Conservation (phyloP, 129 eudicot genomes). For the Helianthus annuus region DNA sequence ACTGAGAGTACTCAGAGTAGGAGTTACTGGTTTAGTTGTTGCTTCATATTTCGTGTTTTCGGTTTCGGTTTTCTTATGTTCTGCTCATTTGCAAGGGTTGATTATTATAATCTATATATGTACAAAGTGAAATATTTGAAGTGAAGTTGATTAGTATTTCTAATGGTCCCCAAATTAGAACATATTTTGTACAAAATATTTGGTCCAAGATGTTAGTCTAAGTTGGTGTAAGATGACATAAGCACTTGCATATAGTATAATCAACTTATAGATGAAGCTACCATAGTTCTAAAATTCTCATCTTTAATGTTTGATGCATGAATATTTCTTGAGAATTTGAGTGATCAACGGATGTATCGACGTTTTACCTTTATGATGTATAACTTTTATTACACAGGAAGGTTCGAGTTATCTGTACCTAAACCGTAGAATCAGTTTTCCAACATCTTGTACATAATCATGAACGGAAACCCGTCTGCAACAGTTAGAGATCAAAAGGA, state of each 20-base stretch:
- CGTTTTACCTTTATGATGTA: constrained; percentile 4
- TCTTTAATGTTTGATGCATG: constrained; percentile 14
- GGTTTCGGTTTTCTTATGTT: background rate
- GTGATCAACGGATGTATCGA: background rate
- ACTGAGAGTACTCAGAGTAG: background rate
- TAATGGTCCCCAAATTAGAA: no score
- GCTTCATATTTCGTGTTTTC: constrained; percentile 10
- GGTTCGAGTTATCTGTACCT: constrained; percentile 6
- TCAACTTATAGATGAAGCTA: constrained; percentile 6
- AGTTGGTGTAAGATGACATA: constrained; percentile 10
- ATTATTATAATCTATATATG: background rate
- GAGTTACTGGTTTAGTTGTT: constrained; percentile 11
- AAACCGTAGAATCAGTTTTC: constrained; percentile 13
- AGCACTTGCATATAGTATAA: constrained; percentile 7
- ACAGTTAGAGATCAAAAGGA: constrained; percentile 37
- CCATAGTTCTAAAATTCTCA: background rate
- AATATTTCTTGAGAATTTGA: background rate
- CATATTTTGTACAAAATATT: background rate
- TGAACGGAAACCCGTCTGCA: constrained; percentile 36
- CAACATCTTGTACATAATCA: constrained; percentile 22
- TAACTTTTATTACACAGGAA: constrained; percentile 4
- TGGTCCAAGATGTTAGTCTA: background rate
- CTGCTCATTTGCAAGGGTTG: background rate
- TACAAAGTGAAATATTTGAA: background rate
- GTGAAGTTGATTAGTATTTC: background rate